phyloP scores from a whole-genome alignment of 371 early-diverging fungal genomes.

The Mortierella sp. region DNA sequence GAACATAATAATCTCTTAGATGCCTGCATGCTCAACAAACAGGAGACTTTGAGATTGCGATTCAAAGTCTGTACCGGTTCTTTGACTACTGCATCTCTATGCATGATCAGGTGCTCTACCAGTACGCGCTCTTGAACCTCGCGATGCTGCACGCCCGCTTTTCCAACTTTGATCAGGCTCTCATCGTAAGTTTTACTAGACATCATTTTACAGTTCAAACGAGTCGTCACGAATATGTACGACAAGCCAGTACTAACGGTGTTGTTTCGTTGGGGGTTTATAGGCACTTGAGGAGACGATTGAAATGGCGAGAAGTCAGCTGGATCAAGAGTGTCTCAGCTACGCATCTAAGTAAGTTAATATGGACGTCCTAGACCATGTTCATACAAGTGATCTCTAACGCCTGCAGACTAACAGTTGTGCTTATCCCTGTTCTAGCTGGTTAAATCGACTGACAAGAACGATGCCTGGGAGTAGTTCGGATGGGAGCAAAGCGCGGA shows the following conservation, averaged over 20 bases:
- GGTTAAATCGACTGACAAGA: conserved; percentile 57
- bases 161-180: conserved; percentile 56
- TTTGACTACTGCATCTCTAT: conserved; percentile 40
- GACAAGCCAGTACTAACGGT: not conserved
- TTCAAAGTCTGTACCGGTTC: conserved; percentile 49
- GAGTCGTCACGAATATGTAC: not conserved
- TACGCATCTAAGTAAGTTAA: conserved; percentile 59
- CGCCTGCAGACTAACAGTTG: not conserved
- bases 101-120: conserved; percentile 47
- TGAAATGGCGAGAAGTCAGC: conserved; percentile 58
- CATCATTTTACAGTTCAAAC: not conserved
- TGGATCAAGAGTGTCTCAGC: conserved; percentile 59
- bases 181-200: conserved; percentile 30
- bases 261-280: not conserved
- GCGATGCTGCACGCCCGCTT: conserved; percentile 61
- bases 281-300: conserved; percentile 60
- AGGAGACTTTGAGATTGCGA: conserved; percentile 47
- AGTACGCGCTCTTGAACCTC: conserved; percentile 60
- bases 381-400: not conserved
- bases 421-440: conserved; percentile 27
- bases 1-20: conserved; percentile 4
- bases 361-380: not conserved
- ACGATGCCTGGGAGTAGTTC: conserved; percentile 15
- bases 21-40: conserved; percentile 47
- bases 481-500: conserved; percentile 41